phyloP scores from a whole-genome alignment of 306 rosid genomes.

The Cucumis melo region DNA sequence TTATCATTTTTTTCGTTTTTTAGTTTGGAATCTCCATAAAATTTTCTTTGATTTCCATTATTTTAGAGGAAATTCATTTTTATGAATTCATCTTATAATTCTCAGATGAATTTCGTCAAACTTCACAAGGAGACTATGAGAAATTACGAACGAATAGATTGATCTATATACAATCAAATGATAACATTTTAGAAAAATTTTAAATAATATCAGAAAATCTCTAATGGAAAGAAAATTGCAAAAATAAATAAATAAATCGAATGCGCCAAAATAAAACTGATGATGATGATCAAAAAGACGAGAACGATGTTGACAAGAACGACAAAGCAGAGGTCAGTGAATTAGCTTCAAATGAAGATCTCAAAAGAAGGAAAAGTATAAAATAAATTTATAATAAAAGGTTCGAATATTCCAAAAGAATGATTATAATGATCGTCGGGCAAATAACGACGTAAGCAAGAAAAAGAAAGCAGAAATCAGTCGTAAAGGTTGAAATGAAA shows the following conservation, averaged over 20 bases:
- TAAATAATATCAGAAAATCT: background rate
- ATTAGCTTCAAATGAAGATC: background rate
- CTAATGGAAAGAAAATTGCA: background rate
- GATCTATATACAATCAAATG: background rate
- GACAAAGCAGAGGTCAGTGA: background rate
- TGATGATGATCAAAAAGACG: background rate
- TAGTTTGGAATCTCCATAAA: background rate
- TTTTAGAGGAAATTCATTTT: background rate
- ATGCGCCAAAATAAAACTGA: background rate
- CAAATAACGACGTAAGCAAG: background rate
- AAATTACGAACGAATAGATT: background rate
- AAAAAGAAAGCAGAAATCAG: background rate
- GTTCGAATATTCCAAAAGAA: background rate
- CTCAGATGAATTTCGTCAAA: background rate
- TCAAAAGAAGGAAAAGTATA: background rate
- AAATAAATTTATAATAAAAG: background rate
- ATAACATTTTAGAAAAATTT: background rate
- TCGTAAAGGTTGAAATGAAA: background rate
- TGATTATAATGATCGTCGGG: background rate
- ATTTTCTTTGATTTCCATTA: background rate
- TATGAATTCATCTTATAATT: background rate
- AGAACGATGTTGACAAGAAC: background rate
- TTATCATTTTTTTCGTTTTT: background rate
- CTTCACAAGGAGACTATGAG: background rate
- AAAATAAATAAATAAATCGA: background rate